Conservation (phyloP, 1,284 basidiomycete genomes). For the Athelia psychrophila region DNA sequence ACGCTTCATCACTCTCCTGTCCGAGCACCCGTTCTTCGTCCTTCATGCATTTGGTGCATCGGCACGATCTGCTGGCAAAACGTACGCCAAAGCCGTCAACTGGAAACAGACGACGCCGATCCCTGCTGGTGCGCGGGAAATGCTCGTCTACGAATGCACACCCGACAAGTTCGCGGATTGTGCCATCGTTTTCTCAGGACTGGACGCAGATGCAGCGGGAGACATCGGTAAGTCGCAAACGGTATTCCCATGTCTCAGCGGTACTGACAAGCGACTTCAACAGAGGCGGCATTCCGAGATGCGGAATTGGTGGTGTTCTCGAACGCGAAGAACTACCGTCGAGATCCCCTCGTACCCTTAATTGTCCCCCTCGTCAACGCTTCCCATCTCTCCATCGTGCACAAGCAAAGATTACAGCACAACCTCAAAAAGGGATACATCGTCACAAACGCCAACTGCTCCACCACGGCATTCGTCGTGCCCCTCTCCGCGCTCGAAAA, state of each 20-base stretch:
- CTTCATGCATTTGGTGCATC: constrained; percentile 91
- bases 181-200: constrained; percentile 89
- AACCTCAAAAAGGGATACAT: constrained; percentile 89
- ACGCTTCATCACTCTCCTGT: constrained; percentile 89
- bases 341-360: constrained; percentile 94
- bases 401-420: constrained; percentile 75
- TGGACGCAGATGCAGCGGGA: constrained; percentile 93
- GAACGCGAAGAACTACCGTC: constrained; percentile 96
- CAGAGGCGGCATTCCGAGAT: constrained; percentile 85
- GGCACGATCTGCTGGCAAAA: constrained; percentile 83
- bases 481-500: constrained; percentile 92
- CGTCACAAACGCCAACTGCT: constrained; percentile 98
- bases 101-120: constrained; percentile 93
- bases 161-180: constrained; percentile 82
- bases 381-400: constrained; percentile 82
- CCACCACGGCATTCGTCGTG: constrained; percentile 92
- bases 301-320: constrained; percentile 95
- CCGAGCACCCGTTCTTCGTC: constrained; percentile 88
- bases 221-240: constrained; percentile 75
- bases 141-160: constrained; percentile 79
- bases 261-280: constrained; percentile 3
- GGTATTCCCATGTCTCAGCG: constrained; percentile 1
- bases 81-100: constrained; percentile 74
- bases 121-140: constrained; percentile 63
- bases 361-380: constrained; percentile 97